Conservation (phyloP, 495 filamentous ascomycete genomes). For the Lophiotrema nucula region DNA sequence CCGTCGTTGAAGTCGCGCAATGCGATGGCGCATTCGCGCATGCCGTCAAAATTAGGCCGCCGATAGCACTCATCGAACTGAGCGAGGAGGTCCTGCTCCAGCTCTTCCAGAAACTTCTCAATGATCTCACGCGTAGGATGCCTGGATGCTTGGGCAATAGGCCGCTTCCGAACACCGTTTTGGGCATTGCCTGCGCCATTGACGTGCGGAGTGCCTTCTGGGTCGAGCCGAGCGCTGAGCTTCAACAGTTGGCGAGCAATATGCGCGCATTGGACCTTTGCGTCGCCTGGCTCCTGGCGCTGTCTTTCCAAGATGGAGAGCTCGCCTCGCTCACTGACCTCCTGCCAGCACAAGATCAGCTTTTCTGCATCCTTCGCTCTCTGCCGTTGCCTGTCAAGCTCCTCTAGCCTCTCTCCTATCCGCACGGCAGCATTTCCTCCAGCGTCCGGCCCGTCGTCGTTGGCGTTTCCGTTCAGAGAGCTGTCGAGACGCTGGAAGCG, state of each 20-base stretch:
- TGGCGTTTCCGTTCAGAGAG: conserved; percentile 59
- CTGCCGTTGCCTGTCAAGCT: conserved; percentile 86
- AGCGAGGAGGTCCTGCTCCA: conserved; percentile 92
- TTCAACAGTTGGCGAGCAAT: conserved; percentile 85
- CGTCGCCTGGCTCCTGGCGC: conserved; percentile 71
- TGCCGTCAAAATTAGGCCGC: conserved; percentile 89
- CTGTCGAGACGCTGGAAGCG: conserved; percentile 87
- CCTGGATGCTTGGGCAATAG: conserved; percentile 52
- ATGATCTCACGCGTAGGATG: conserved; percentile 82
- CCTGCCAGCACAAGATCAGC: conserved; percentile 91
- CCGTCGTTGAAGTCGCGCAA: conserved; percentile 95
- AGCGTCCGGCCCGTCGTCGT: conserved; percentile 55
- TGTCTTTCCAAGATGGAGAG: conserved; percentile 78
- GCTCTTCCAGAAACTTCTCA: conserved; percentile 91
- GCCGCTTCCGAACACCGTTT: conserved; percentile 39
- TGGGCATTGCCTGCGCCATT: conserved; percentile 45
- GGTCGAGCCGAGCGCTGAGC: conserved; percentile 82
- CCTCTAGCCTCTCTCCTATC: conserved; percentile 89
- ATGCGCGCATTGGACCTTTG: conserved; percentile 82
- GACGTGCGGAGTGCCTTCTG: conserved; percentile 63
- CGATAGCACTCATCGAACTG: conserved; percentile 97
- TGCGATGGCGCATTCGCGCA: conserved; percentile 82
- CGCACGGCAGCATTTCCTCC: conserved; percentile 87
- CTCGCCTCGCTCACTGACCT: conserved; percentile 82
- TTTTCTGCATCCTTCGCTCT: conserved; percentile 92